phyloP scores from a whole-genome alignment of 108 stramenopile species.

The Discostella pseudostelligera region DNA sequence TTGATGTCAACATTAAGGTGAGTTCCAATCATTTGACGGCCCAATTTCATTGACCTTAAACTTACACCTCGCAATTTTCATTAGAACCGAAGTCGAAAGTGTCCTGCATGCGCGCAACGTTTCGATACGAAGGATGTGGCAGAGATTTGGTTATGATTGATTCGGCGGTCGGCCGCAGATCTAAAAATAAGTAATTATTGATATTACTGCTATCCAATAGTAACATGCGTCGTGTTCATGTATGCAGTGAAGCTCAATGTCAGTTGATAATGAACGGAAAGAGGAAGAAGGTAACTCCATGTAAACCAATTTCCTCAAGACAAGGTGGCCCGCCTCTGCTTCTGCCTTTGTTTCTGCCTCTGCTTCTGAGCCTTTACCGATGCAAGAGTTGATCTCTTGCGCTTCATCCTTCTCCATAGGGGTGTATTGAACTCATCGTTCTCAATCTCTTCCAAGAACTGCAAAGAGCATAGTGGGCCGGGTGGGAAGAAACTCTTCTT shows the following conservation, averaged over 20 bases:
- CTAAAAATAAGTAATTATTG: not conserved
- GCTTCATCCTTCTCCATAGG: slow-evolving; percentile 25
- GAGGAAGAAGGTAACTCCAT: too few relatives aligned
- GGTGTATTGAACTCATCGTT: slow-evolving; percentile 16
- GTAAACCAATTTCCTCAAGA: not conserved
- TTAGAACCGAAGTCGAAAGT: slow-evolving; percentile 83
- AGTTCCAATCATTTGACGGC: slow-evolving; percentile 7
- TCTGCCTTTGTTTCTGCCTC: not conserved
- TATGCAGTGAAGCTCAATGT: too few relatives aligned
- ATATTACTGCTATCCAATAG: too few relatives aligned
- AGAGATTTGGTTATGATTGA: slow-evolving; percentile 72
- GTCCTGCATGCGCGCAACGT: slow-evolving; percentile 81
- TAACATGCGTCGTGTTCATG: too few relatives aligned
- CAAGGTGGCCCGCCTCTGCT: not conserved
- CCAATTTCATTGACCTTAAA: not conserved
- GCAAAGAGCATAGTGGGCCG: slow-evolving; percentile 24
- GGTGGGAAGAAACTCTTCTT: slow-evolving; percentile 30
- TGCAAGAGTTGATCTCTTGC: slow-evolving; percentile 13
- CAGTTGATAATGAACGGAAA: too few relatives aligned
- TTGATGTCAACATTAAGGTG: slow-evolving; percentile 78
- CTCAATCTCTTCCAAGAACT: slow-evolving; percentile 26
- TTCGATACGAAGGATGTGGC: slow-evolving; percentile 87
- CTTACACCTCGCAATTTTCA: not conserved
- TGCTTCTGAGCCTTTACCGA: slow-evolving; percentile 5
- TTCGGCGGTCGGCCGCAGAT: not conserved